These are phyloP conservation scores for Aphanomyces cochlioides DNA, from an alignment of 352 stramenopile genomes.

Conservation along the genomic window DNA sequence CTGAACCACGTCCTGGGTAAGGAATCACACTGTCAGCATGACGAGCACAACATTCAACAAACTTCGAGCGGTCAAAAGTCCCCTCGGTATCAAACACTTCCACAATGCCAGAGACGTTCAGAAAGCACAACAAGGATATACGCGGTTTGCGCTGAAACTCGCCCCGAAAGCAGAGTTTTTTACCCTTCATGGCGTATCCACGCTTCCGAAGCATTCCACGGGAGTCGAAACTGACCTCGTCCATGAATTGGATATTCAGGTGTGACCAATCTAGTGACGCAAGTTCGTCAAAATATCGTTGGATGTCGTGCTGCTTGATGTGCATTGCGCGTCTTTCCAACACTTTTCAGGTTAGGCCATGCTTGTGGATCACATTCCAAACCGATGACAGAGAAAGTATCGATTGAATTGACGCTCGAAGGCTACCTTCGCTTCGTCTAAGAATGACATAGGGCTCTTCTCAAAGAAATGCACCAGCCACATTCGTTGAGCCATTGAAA, in stretches of 20 bases:
- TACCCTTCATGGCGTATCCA: constrained; percentile 32
- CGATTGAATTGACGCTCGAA: no score
- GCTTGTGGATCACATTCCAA: not conserved
- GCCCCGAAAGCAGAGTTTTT: constrained; percentile 32
- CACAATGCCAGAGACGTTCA: constrained; percentile 32
- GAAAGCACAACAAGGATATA: constrained; percentile 34
- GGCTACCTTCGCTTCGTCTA: no score
- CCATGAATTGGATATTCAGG: constrained; percentile 31
- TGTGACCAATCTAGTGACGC: constrained; percentile 30
- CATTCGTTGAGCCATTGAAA: no score
- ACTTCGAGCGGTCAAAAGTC: constrained; percentile 37
- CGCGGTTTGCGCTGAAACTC: constrained; percentile 37
- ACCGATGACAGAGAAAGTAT: no score
- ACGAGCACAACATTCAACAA: constrained; percentile 30
- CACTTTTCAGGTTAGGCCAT: not conserved
- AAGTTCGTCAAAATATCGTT: constrained; percentile 32
- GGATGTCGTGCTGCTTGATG: not conserved
- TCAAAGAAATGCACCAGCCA: no score
- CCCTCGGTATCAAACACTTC: constrained; percentile 36
- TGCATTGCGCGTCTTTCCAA: constrained; percentile 9
- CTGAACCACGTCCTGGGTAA: constrained; percentile 35
- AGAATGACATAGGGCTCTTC: no score
- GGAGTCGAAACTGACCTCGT: constrained; percentile 41
- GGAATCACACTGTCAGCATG: constrained; percentile 26
- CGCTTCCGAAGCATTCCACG: constrained; percentile 36